A percentile compares a stretch with the other conserved stretches of the same genome.
Conservation (phyloP, 495 filamentous ascomycete species). For the Penicillium ochrochloron region DNA sequence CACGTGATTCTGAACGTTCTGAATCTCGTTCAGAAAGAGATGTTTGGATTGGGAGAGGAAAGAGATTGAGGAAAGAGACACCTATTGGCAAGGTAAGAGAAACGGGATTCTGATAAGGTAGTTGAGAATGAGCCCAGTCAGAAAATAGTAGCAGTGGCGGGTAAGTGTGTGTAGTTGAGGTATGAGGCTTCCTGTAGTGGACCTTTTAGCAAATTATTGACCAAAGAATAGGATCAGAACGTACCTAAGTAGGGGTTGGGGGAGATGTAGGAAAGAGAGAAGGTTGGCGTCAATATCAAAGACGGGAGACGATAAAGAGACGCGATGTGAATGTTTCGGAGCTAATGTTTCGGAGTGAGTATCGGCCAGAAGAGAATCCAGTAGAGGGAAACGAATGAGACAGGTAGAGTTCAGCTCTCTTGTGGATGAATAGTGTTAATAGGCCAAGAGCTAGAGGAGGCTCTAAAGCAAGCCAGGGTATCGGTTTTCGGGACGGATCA, state of each 20-base stretch:
- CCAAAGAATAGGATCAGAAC: neutral
- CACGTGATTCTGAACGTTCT: neutral
- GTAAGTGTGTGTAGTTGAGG: neutral
- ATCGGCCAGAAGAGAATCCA: neutral
- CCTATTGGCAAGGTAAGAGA: neutral
- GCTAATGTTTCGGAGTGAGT: neutral
- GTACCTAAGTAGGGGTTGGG: neutral
- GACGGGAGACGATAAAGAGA: neutral
- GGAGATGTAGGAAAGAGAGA: neutral
- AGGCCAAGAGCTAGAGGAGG: neutral
- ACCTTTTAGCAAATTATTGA: neutral
- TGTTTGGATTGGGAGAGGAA: neutral
- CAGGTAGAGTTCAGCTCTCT: neutral
- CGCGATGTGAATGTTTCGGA: neutral
- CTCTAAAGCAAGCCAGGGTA: neutral
- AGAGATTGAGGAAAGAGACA: neutral
- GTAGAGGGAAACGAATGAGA: neutral
- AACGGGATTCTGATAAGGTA: neutral
- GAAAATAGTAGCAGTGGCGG: neutral
- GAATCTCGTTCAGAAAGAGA: neutral
- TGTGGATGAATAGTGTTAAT: too few species aligned
- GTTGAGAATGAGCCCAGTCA: neutral
- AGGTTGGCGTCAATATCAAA: neutral
- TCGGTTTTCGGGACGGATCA: too few species aligned
- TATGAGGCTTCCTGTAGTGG: neutral